Percentiles rank a stretch among this genome's conserved stretches.
These are phyloP conservation scores for Neonectria faginata DNA, from an alignment of 2,329 filamentous ascomycete species.

Conservation along the genomic window DNA sequence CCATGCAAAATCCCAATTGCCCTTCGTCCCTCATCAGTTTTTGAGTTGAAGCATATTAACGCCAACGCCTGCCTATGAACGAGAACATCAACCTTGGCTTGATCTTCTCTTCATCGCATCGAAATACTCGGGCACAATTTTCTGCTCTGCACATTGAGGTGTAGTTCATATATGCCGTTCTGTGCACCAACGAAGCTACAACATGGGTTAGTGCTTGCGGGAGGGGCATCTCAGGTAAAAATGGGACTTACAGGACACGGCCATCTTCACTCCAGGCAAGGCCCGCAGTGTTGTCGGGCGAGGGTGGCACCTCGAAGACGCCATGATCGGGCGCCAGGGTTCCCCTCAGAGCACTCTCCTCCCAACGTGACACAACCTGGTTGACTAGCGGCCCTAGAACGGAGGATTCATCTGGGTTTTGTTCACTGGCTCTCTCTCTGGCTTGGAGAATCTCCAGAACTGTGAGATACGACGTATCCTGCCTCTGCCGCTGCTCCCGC, in stretches of 20 bases:
- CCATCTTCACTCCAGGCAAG: constrained; percentile 73
- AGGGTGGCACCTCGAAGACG: constrained; percentile 58
- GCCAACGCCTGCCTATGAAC: constrained; percentile 26
- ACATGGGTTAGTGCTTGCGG: constrained; percentile 34
- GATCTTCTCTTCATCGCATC: constrained; percentile 57
- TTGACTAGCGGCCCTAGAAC: constrained; percentile 53
- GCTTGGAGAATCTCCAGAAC: constrained; percentile 54
- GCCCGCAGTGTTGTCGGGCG: constrained; percentile 70
- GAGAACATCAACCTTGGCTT: neutral
- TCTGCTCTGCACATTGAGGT: constrained; percentile 71
- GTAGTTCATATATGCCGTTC: constrained; percentile 81
- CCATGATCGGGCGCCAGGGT: constrained; percentile 53
- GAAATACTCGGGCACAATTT: constrained; percentile 69
- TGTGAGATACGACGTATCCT: constrained; percentile 52
- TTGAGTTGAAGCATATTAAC: constrained; percentile 35
- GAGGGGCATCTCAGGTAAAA: too few species aligned
- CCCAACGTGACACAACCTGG: constrained; percentile 53
- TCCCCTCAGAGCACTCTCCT: constrained; percentile 52
- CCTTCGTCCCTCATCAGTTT: constrained; percentile 41
- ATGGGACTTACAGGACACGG: constrained; percentile 63
- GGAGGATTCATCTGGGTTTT: constrained; percentile 52
- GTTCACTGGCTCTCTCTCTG: constrained; percentile 48
- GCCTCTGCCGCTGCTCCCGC: constrained; percentile 51
- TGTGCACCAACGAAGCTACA: constrained; percentile 72
- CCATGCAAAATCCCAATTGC: constrained; percentile 37